Evolutionary conservation across 805 yeast genomes (phyloP).

Genomic region (Sungouiella thailandica): DNA sequence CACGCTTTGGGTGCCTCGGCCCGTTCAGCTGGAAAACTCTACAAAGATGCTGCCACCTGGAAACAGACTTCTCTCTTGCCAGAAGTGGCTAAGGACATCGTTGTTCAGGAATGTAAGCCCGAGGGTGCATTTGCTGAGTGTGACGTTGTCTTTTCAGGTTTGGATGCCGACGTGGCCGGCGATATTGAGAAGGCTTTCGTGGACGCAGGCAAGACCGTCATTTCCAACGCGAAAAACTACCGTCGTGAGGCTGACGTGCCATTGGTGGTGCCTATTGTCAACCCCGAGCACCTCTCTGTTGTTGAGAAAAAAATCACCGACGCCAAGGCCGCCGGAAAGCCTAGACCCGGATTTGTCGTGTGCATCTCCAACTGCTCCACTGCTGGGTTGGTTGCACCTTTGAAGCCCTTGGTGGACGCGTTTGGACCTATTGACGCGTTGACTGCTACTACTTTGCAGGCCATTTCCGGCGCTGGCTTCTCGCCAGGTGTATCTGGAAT

Average conservation of each 20-base stretch:
- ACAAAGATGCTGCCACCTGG: conserved; percentile 87
- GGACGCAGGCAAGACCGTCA: conserved; percentile 74
- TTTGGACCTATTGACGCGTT: conserved; percentile 89
- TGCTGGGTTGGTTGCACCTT: conserved; percentile 95
- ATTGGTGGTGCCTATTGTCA: conserved; percentile 89
- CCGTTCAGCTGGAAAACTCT: conserved; percentile 88
- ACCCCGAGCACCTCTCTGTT: conserved; percentile 81
- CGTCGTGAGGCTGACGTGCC: conserved; percentile 87
- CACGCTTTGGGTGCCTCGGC: conserved; percentile 86
- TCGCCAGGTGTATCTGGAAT: conserved; percentile 97
- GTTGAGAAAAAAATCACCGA: conserved; percentile 53
- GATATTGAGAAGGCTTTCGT: conserved; percentile 82
- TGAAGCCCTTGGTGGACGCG: conserved; percentile 84
- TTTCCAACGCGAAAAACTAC: conserved; percentile 95
- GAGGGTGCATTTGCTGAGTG: conserved; percentile 75
- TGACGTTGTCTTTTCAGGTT: conserved; percentile 91
- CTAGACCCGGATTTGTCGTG: conserved; percentile 75
- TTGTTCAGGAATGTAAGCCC: conserved; percentile 74
- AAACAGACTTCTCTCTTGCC: conserved; percentile 88
- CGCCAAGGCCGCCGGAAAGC: conserved; percentile 51
- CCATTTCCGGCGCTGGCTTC: conserved; percentile 97
- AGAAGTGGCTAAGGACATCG: conserved; percentile 50
- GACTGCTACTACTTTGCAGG: conserved; percentile 91
- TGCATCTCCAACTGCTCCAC: conserved; percentile 98
- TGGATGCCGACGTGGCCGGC: conserved; percentile 92